Evolutionary conservation across 1,139 yeast species (phyloP).

Genomic region (Oligophagozyma castellii): DNA sequence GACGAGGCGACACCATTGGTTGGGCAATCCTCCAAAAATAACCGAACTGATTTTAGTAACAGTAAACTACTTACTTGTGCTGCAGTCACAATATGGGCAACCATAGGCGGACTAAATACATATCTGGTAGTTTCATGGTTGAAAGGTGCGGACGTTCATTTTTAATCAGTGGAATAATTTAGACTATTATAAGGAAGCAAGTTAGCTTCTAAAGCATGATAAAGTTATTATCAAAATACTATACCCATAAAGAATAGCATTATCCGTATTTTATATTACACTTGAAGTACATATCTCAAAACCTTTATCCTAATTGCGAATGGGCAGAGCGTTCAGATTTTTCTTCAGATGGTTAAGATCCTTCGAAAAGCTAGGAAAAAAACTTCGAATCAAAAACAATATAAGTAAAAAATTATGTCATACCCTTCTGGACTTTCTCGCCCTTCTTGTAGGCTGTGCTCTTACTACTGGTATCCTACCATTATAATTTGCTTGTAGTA

Average conservation of each 20-base stretch:
- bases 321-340: no score
- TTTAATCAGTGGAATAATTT: no score
- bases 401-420: no score
- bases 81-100: constrained; percentile 53
- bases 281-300: no score
- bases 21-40: constrained; percentile 5
- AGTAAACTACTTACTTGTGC: constrained; percentile 39
- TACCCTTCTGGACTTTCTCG: no score
- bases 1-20: constrained; percentile 16
- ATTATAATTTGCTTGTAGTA: constrained; percentile 55
- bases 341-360: no score
- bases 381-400: no score
- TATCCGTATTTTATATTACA: no score
- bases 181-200: neutral
- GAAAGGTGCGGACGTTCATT: constrained; percentile 54
- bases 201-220: no score
- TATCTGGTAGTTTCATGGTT: constrained; percentile 58
- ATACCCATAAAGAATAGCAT: neutral
- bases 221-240: no score
- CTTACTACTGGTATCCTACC: constrained; percentile 68
- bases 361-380: no score
- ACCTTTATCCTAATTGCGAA: no score
- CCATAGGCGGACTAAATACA: constrained; percentile 58
- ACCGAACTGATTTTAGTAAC: constrained; percentile 49
- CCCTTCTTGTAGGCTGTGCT: constrained; percentile 21